Evolutionary conservation across 768 basidiomycete species (phyloP).

Genomic region (Russula olivacea): DNA sequence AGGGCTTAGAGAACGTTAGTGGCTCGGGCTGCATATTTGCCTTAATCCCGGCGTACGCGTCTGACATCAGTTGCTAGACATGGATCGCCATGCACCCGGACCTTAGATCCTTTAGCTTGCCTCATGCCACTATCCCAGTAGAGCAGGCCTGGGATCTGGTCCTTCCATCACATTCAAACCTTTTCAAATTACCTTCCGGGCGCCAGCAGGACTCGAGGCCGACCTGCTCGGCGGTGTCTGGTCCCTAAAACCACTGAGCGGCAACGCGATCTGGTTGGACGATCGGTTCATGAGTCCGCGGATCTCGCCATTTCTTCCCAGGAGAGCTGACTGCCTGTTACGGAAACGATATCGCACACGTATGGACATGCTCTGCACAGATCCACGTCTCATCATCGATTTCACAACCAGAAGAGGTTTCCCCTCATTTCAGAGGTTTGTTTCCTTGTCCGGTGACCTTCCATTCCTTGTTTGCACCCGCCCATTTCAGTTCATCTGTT

Average conservation of each 20-base stretch:
- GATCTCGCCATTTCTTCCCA: slow-evolving; percentile 22
- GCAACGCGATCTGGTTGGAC: slow-evolving; percentile 21
- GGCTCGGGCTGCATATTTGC: not conserved
- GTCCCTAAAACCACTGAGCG: slow-evolving; percentile 17
- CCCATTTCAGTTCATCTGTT: slow-evolving; percentile 10
- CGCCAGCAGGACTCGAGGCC: slow-evolving; percentile 21
- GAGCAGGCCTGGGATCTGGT: slow-evolving; percentile 9
- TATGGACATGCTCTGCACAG: not conserved
- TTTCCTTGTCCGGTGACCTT: not conserved
- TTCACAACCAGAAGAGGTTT: not conserved
- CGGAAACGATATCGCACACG: not conserved
- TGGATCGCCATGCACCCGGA: slow-evolving; percentile 13
- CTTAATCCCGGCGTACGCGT: slow-evolving; percentile 1
- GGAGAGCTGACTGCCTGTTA: not conserved
- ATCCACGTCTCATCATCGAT: slow-evolving; percentile 15
- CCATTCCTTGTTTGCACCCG: slow-evolving; percentile 9
- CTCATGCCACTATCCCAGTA: slow-evolving; percentile 17
- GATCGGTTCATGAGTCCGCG: slow-evolving; percentile 22
- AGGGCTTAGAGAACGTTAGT: slow-evolving; percentile 4
- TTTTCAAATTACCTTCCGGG: slow-evolving; percentile 15
- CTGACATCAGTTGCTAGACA: slow-evolving; percentile 20
- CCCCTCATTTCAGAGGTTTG: not conserved
- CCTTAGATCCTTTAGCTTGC: slow-evolving; percentile 3
- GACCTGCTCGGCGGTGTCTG: slow-evolving; percentile 21
- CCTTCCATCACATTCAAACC: slow-evolving; percentile 4